Evolutionary conservation across 208 protist genomes (phyloP).

Genomic region (Acanthamoeba culbertsoni): DNA sequence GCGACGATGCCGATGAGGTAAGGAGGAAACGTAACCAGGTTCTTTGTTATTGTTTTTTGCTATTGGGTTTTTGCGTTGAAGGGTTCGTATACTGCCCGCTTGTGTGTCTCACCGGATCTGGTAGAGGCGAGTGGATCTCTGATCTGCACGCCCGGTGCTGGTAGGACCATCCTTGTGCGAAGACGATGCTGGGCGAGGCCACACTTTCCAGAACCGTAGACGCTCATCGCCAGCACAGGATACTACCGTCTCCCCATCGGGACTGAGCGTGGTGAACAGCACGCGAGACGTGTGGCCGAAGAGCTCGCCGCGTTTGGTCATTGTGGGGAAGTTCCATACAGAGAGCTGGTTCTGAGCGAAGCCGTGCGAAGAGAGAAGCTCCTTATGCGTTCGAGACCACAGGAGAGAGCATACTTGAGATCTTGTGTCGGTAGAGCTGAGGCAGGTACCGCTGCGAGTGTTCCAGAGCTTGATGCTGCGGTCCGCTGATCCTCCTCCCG

Average conservation of each 20-base stretch:
- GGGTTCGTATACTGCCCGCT: too few relatives aligned
- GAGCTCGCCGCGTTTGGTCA: constrained; percentile 95
- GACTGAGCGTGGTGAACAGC: constrained; percentile 96
- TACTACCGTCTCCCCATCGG: constrained; percentile 89
- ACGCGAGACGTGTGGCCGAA: constrained; percentile 96
- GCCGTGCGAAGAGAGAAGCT: constrained; percentile 98
- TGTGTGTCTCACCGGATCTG: neutral
- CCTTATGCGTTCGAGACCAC: constrained; percentile 93
- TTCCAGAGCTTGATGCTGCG: constrained; percentile 98
- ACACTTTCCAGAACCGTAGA: constrained; percentile 91
- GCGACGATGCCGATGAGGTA: too few relatives aligned
- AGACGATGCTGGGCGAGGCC: neutral
- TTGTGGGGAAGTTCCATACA: constrained; percentile 98
- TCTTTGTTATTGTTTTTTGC: too few relatives aligned
- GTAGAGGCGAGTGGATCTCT: neutral
- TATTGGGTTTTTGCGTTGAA: too few relatives aligned
- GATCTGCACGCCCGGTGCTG: too few relatives aligned
- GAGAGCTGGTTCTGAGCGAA: constrained; percentile 97
- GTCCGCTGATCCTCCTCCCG: constrained; percentile 97
- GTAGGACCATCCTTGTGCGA: neutral
- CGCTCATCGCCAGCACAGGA: constrained; percentile 84
- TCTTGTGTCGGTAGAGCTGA: constrained; percentile 94
- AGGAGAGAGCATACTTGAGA: constrained; percentile 94
- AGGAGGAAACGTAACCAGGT: too few relatives aligned
- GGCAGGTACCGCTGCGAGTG: constrained; percentile 89